Evolutionary conservation across 495 filamentous ascomycete genomes (phyloP).

Genomic region (Copromyces sp.): DNA sequence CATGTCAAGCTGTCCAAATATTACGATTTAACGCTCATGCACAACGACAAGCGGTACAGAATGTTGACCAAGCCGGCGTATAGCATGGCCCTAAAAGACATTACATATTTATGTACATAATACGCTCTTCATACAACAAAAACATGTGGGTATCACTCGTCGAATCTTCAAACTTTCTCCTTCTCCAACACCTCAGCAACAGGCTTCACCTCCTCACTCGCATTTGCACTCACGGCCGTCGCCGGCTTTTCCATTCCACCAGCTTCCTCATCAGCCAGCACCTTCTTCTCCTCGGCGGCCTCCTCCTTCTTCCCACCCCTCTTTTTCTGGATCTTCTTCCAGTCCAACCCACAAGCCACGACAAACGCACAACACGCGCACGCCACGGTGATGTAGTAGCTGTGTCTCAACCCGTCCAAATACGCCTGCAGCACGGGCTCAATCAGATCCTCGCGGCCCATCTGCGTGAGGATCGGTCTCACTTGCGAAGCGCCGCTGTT

Average conservation of each 20-base stretch:
- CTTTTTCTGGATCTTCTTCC: slow-evolving; percentile 38
- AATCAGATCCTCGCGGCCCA: slow-evolving; percentile 18
- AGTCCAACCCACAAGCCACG: slow-evolving; percentile 27
- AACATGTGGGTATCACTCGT: neutral
- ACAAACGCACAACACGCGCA: slow-evolving; percentile 31
- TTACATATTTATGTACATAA: neutral
- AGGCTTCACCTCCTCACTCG: neutral
- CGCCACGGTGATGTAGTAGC: slow-evolving; percentile 35
- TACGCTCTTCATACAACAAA: neutral
- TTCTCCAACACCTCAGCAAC: neutral
- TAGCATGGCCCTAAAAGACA: neutral
- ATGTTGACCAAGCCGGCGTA: neutral
- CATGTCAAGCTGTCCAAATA: neutral
- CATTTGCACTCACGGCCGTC: slow-evolving; percentile 6
- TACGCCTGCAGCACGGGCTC: slow-evolving; percentile 33
- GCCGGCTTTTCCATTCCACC: neutral
- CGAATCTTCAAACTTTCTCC: no score
- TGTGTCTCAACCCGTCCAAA: slow-evolving; percentile 31
- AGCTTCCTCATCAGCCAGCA: slow-evolving; percentile 13
- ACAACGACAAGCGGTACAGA: neutral
- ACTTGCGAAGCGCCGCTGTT: slow-evolving; percentile 37
- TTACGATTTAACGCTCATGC: no score
- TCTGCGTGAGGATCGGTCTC: slow-evolving; percentile 20
- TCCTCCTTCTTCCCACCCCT: neutral
- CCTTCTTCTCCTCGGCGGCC: neutral